These are phyloP conservation scores for Leucosporidium yakuticum DNA, from an alignment of 768 basidiomycete genomes.

Conservation along the genomic window DNA sequence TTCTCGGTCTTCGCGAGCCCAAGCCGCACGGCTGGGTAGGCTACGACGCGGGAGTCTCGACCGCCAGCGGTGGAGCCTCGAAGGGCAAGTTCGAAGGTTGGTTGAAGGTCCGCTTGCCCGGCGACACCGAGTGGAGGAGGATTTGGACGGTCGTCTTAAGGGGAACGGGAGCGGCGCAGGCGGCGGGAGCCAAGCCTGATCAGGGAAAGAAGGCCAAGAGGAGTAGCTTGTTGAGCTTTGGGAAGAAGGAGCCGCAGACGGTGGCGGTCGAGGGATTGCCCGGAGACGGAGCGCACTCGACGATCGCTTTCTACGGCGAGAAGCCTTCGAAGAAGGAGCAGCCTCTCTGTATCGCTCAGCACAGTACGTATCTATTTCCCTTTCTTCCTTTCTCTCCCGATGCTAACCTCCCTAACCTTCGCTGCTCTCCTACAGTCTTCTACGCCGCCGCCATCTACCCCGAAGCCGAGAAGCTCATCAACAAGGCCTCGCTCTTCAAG, in stretches of 20 bases:
- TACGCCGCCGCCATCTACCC: conserved; percentile 69
- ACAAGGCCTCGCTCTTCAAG: conserved; percentile 82
- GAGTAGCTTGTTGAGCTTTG: conserved; percentile 21
- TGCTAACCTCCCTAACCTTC: neutral
- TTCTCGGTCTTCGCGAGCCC: conserved; percentile 64
- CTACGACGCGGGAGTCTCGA: conserved; percentile 38
- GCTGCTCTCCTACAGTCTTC: conserved; percentile 10
- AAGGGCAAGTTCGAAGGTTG: conserved; percentile 77
- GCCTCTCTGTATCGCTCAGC: conserved; percentile 31
- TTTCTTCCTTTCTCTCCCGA: too few species aligned
- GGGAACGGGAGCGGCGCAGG: neutral
- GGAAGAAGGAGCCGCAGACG: conserved; percentile 14
- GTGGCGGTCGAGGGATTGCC: conserved; percentile 20
- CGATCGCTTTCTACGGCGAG: conserved; percentile 54
- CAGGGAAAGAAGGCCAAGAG: conserved; percentile 20
- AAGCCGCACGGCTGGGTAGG: conserved; percentile 32
- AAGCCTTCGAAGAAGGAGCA: conserved; percentile 19
- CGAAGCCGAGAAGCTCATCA: conserved; percentile 87
- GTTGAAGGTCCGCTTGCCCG: conserved; percentile 83
- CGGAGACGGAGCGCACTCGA: conserved; percentile 40
- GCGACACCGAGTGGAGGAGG: conserved; percentile 94
- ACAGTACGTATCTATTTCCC: conserved; percentile 3
- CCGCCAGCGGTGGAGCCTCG: conserved; percentile 52
- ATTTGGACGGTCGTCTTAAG: conserved; percentile 70
- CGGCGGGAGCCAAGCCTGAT: neutral